These are phyloP conservation scores for Globisporangium solare DNA, from an alignment of 352 stramenopile species.

Conservation along the genomic window DNA sequence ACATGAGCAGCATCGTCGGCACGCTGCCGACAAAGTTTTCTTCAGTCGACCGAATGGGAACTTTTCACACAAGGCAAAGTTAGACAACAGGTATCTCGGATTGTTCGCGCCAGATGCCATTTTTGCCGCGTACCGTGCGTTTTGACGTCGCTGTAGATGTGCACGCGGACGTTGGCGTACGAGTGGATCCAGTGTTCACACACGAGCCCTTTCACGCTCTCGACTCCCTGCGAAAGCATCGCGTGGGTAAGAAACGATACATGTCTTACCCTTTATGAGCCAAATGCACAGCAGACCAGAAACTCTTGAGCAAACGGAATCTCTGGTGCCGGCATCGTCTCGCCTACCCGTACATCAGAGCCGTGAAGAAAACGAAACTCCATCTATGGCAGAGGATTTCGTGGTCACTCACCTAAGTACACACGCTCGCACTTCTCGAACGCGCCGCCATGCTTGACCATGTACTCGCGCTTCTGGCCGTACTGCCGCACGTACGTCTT, in stretches of 20 bases:
- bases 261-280: too few relatives aligned
- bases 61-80: conserved; percentile 12
- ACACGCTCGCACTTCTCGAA: conserved; percentile 68
- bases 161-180: conserved; percentile 45
- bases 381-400: background rate
- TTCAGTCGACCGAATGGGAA: conserved; percentile 61
- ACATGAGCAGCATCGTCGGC: conserved; percentile 55
- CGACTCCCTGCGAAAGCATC: conserved; percentile 33
- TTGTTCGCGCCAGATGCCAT: too few relatives aligned
- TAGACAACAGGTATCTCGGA: too few relatives aligned
- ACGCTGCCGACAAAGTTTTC: conserved; percentile 44
- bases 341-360: conserved; percentile 9
- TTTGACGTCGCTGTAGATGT: conserved; percentile 51
- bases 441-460: conserved; percentile 53
- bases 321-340: conserved; percentile 47
- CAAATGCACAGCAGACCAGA: conserved; percentile 22
- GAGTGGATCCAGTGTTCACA: conserved; percentile 66
- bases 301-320: conserved; percentile 51
- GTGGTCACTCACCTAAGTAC: conserved; percentile 32
- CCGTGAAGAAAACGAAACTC: background rate
- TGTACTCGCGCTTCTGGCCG: conserved; percentile 65
- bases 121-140: conserved; percentile 28
- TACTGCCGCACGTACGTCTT: conserved; percentile 73
- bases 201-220: conserved; percentile 44
- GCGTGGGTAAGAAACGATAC: too few relatives aligned